These are phyloP conservation scores for Phytophthora niederhauseri DNA, from an alignment of 352 stramenopile genomes.

Conservation along the genomic window DNA sequence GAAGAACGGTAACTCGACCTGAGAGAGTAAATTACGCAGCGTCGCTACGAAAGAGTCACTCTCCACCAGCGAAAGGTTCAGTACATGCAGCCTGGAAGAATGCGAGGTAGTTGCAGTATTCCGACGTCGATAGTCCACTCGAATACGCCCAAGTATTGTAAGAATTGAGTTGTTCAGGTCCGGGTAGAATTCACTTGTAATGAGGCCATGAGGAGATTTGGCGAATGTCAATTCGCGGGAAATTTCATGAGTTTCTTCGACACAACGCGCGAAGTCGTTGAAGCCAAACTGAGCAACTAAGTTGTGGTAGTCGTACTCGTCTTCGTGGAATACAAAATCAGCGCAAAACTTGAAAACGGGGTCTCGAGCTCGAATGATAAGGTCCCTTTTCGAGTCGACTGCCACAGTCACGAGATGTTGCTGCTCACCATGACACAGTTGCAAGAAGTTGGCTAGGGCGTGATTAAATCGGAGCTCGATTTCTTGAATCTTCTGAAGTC, in stretches of 20 bases:
- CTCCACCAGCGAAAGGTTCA: constrained; percentile 57
- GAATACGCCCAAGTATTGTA: constrained; percentile 40
- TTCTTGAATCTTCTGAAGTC: constrained; percentile 48
- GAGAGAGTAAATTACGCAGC: no score
- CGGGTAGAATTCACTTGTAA: constrained; percentile 48
- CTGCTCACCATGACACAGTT: constrained; percentile 49
- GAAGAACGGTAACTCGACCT: no score
- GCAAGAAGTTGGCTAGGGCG: constrained; percentile 45
- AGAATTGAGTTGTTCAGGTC: constrained; percentile 44
- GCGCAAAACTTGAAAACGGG: constrained; percentile 63
- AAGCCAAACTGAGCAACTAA: constrained; percentile 27
- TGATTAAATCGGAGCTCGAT: constrained; percentile 59
- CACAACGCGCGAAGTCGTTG: constrained; percentile 5
- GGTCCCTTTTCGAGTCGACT: constrained; percentile 25
- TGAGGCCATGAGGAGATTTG: constrained; percentile 32
- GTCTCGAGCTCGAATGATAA: constrained; percentile 56
- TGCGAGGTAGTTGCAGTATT: constrained; percentile 5
- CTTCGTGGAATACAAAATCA: constrained; percentile 50
- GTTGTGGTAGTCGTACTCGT: constrained; percentile 55
- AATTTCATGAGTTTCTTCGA: constrained; percentile 24
- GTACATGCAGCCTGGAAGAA: constrained; percentile 8
- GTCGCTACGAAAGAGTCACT: no score
- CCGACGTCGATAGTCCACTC: constrained; percentile 29
- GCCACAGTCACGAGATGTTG: constrained; percentile 51
- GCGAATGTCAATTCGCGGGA: constrained; percentile 37